These are phyloP conservation scores for Naganishia friedmannii DNA, from an alignment of 768 basidiomycete species.

Conservation along the genomic window DNA sequence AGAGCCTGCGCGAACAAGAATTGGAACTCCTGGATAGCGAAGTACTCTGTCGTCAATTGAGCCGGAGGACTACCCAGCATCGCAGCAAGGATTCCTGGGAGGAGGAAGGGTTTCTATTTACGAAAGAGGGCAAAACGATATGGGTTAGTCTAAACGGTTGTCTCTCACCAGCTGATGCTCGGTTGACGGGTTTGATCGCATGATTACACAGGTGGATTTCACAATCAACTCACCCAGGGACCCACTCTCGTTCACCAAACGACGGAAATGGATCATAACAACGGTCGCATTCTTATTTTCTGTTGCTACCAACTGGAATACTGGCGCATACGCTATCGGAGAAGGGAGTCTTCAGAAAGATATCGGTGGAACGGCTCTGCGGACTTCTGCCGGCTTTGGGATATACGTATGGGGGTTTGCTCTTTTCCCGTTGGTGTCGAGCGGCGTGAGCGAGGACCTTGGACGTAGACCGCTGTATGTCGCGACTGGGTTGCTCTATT, in stretches of 20 bases:
- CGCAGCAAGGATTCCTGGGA: conserved; percentile 4
- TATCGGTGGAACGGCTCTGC: conserved; percentile 33
- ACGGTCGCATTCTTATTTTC: conserved; percentile 44
- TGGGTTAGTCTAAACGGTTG: not conserved
- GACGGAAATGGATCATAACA: conserved; percentile 39
- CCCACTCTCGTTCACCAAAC: conserved; percentile 39
- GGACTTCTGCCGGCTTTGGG: conserved; percentile 42
- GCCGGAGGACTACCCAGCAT: not conserved
- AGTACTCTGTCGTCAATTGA: conserved; percentile 11
- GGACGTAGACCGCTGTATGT: conserved; percentile 49
- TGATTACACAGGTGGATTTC: conserved; percentile 42
- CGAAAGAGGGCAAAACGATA: conserved; percentile 14
- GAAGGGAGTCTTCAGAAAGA: conserved; percentile 39
- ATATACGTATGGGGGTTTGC: conserved; percentile 47
- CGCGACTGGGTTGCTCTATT: conserved; percentile 40
- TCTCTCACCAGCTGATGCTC: not conserved
- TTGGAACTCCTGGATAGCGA: not conserved
- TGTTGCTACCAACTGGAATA: conserved; percentile 27
- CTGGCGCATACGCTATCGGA: conserved; percentile 34
- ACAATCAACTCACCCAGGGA: conserved; percentile 38
- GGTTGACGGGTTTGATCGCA: not conserved
- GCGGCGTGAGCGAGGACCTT: conserved; percentile 33
- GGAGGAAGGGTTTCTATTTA: conserved; percentile 18
- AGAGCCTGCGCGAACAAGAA: conserved; percentile 8
- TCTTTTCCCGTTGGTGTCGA: conserved; percentile 46